phyloP scores from a whole-genome alignment of 176 grass and related monocot genomes.

The Lolium multiflorum region DNA sequence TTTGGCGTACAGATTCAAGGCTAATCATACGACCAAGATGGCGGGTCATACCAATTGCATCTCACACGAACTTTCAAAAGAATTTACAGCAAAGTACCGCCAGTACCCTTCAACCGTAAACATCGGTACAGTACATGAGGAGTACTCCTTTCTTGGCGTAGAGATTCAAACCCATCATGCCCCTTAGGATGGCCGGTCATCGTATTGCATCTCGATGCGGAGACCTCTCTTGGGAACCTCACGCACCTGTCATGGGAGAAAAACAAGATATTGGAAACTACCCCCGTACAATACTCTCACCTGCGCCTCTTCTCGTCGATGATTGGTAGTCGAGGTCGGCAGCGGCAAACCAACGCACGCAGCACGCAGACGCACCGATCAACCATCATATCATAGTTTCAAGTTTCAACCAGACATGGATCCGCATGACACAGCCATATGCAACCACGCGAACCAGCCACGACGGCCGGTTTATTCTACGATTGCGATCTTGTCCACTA shows the following conservation, averaged over 20 bases:
- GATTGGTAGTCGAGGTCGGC: neutral
- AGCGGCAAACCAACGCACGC: neutral
- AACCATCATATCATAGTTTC: neutral
- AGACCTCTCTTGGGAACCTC: conserved; percentile 7
- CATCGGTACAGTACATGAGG: neutral
- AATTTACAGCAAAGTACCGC: neutral
- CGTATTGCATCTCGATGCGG: conserved; percentile 38
- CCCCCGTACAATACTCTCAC: neutral
- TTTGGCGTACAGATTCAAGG: neutral
- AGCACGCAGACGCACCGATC: neutral
- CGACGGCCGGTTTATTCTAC: conserved; percentile 10
- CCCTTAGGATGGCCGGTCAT: conserved; percentile 32
- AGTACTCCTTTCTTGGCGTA: neutral
- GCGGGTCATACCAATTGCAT: neutral
- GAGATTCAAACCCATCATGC: conserved; percentile 12
- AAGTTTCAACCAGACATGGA: conserved; percentile 4
- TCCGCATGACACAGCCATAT: conserved; percentile 28
- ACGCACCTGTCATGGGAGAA: conserved; percentile 23
- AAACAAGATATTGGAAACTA: conserved; percentile 29
- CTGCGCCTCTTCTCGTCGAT: neutral
- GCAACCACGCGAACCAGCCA: neutral
- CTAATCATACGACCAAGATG: neutral
- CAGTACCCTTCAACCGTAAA: neutral
- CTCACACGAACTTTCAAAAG: neutral
- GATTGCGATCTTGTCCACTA: conserved; percentile 34